These are phyloP conservation scores for Pyrenophora teres DNA, from an alignment of 2,329 filamentous ascomycete genomes.

Conservation along the genomic window DNA sequence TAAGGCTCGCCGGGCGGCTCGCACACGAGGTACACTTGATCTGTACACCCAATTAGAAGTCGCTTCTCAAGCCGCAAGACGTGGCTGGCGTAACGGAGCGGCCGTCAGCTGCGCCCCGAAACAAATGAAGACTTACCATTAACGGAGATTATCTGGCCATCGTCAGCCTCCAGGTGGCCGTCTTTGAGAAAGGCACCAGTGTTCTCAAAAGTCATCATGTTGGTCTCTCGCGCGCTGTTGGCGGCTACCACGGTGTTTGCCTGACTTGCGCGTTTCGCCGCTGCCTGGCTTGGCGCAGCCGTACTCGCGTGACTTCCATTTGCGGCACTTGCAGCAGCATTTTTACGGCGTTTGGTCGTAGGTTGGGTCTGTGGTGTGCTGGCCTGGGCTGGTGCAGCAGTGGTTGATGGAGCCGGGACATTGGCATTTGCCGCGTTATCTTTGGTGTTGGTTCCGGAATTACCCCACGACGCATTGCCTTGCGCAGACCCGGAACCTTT, in stretches of 20 bases:
- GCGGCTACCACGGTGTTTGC: slow-evolving; percentile 45
- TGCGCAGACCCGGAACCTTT: slow-evolving; percentile 47
- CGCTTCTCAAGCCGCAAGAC: slow-evolving; percentile 27
- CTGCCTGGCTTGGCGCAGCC: slow-evolving; percentile 49
- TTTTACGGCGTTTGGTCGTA: slow-evolving; percentile 80
- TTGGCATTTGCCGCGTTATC: slow-evolving; percentile 39
- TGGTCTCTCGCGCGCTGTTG: slow-evolving; percentile 65
- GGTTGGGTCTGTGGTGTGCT: slow-evolving; percentile 43
- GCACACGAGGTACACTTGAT: slow-evolving; percentile 94
- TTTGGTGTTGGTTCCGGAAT: slow-evolving; percentile 41
- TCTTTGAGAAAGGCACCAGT: slow-evolving; percentile 71
- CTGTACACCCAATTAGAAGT: slow-evolving; percentile 54
- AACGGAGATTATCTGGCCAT: slow-evolving; percentile 79
- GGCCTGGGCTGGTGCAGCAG: slow-evolving; percentile 51
- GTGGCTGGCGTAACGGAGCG: slow-evolving; percentile 38
- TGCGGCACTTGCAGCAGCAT: slow-evolving; percentile 54
- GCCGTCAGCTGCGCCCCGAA: slow-evolving; percentile 28
- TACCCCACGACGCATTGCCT: slow-evolving; percentile 48
- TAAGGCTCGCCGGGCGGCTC: slow-evolving; percentile 98
- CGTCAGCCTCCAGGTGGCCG: slow-evolving; percentile 82
- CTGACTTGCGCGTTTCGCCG: slow-evolving; percentile 38
- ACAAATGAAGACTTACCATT: slow-evolving; percentile 68
- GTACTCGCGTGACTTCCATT: slow-evolving; percentile 43
- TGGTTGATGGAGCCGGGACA: slow-evolving; percentile 64
- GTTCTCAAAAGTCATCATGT: slow-evolving; percentile 86